Evolutionary conservation across 1,284 basidiomycete species (phyloP).

Genomic region (Sanghuangporus baumii): DNA sequence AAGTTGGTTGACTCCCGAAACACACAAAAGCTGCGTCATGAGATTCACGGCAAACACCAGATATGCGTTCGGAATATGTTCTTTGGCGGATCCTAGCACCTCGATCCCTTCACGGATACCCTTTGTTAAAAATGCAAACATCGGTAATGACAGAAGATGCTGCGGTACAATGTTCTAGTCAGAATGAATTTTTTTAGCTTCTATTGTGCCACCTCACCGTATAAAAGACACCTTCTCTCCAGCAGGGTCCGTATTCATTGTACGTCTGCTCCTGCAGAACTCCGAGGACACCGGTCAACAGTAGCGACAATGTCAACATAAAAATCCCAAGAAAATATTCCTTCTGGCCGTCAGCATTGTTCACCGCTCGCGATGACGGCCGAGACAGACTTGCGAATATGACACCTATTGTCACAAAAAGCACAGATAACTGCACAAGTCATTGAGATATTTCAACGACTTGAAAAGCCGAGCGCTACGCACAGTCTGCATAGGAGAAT

Average conservation of each 20-base stretch:
- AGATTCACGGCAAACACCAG: slow-evolving; percentile 64
- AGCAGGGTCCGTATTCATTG: slow-evolving; percentile 63
- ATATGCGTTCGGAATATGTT: slow-evolving; percentile 34
- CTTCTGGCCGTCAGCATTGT: slow-evolving; percentile 31
- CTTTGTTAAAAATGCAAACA: slow-evolving; percentile 60
- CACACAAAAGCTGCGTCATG: slow-evolving; percentile 78
- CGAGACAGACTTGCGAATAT: slow-evolving; percentile 69
- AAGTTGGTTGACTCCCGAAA: slow-evolving; percentile 81
- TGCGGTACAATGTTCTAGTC: slow-evolving; percentile 24
- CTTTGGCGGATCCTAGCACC: slow-evolving; percentile 28
- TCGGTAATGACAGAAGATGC: slow-evolving; percentile 70
- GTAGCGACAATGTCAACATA: slow-evolving; percentile 65
- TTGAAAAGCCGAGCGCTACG: slow-evolving; percentile 20
- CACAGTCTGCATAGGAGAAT: slow-evolving; percentile 62
- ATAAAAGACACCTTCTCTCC: slow-evolving; percentile 88
- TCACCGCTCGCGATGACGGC: slow-evolving; percentile 33
- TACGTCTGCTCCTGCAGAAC: slow-evolving; percentile 82
- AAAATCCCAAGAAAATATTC: slow-evolving; percentile 66
- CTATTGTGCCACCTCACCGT: slow-evolving; percentile 36
- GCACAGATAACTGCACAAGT: slow-evolving; percentile 50
- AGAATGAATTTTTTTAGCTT: neutral
- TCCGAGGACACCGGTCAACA: slow-evolving; percentile 73
- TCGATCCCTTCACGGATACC: slow-evolving; percentile 55
- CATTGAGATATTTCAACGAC: neutral
- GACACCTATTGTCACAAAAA: slow-evolving; percentile 71